Conservation (phyloP, 352 stramenopile genomes). For the Globisporangium recalcitrans region DNA sequence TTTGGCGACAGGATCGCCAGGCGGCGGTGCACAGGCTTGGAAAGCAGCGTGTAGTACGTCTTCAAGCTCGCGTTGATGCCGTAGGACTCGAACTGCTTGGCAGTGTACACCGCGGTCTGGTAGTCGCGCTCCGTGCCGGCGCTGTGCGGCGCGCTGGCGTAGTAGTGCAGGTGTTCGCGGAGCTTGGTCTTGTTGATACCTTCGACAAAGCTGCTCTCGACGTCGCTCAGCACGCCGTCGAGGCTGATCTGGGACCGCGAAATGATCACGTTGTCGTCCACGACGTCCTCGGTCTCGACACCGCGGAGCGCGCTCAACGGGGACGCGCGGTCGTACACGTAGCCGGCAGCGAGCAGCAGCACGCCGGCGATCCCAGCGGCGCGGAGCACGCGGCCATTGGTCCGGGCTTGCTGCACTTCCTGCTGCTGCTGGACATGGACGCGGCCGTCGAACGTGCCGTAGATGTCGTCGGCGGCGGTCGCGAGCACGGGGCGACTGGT, state of each 20-base stretch:
- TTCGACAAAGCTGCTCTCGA: conserved; percentile 3
- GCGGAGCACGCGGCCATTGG: conserved; percentile 8
- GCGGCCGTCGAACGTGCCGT: conserved; percentile 6
- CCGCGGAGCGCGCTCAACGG: neutral
- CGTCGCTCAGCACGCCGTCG: conserved; percentile 4
- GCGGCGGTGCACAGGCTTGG: conserved; percentile 42
- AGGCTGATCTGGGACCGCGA: neutral
- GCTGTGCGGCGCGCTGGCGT: conserved; percentile 32
- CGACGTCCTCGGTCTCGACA: neutral
- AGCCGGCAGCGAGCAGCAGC: conserved; percentile 9
- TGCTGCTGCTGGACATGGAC: neutral
- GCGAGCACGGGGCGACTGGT: neutral
- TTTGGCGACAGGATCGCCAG: conserved; percentile 41
- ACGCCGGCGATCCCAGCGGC: conserved; percentile 5
- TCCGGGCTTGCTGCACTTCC: neutral
- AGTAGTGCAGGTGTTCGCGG: conserved; percentile 14
- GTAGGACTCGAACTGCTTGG: conserved; percentile 45
- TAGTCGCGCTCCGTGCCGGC: conserved; percentile 49
- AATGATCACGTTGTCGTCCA: conserved; percentile 5
- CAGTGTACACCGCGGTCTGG: conserved; percentile 55
- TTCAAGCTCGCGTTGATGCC: conserved; percentile 64
- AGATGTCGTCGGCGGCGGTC: conserved; percentile 1
- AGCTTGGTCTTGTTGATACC: conserved; percentile 10
- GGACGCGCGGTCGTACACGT: neutral
- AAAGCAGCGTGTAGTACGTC: conserved; percentile 67